Evolutionary conservation across 306 rosid genomes (phyloP), one percentile per base, ranked within the genome.

Genomic region (Ochetophila trinervis): DNA sequence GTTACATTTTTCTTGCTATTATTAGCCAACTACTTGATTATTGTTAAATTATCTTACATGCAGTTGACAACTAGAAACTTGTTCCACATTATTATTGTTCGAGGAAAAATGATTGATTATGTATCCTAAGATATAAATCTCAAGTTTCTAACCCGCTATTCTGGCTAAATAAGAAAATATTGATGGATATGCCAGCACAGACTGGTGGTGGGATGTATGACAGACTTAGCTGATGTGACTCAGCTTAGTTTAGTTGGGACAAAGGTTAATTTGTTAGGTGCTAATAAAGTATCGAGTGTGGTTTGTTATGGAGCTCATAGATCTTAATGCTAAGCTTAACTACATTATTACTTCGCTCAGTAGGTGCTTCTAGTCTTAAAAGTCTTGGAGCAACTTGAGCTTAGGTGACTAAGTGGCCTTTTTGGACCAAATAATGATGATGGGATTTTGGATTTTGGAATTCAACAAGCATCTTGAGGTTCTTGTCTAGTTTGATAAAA

Each of bases 291-390:
- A 22, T 23, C 34, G 32, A 34, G 40, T 57, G 60, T 10, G 51
- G 56, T 18, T 71, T 64, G 11, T 51, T 23, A 27, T 19, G 21
- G 32, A 18, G 12, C 21, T 45, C 14, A 20, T 6, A 42, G 58
- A 63, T 42, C 63, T 36, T 37, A 2, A 24, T 30, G 24, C 8
- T 18, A 45, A 53, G 55, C 11, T 59, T n/a, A 45, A 66, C n/a
- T 63, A 67, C 54, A 66, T 45, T 30, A 12, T 70, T 48, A 53
- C 68, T 55, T 53, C 19, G 53, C 27, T 48, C 32, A 58, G 66
- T 63, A 53, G 79, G 63, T 60, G 16, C 23, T 40, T 9, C 12
- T 36, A 36, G 45, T 40, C 45, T 40, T 40, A 40, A 40, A 40
- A 1, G 6, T 40, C 45, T 40, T 40, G 45, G 45, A 40, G 45